These are phyloP conservation scores for Leucogyrophana mollusca DNA, from an alignment of 768 basidiomycete genomes.

Conservation along the genomic window DNA sequence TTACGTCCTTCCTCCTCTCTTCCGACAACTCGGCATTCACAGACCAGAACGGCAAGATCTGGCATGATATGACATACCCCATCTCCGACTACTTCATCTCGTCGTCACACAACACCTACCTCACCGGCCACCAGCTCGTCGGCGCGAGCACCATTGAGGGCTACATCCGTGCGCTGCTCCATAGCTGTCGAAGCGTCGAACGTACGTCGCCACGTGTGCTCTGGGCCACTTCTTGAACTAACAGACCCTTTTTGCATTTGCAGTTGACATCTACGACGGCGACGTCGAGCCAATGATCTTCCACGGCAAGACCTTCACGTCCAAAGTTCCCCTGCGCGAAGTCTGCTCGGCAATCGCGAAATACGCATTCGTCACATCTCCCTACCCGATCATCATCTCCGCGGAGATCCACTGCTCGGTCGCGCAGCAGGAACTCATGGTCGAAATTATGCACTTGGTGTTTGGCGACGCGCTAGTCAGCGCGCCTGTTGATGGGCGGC, in stretches of 20 bases:
- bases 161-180: constrained; percentile 88
- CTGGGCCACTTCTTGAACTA: neutral
- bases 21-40: constrained; percentile 66
- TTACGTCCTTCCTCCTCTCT: constrained; percentile 80
- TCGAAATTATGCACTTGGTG: constrained; percentile 64
- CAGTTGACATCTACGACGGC: constrained; percentile 94
- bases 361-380: constrained; percentile 89
- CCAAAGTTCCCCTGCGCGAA: constrained; percentile 77
- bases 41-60: constrained; percentile 50
- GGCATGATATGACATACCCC: constrained; percentile 88
- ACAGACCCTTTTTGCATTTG: neutral
- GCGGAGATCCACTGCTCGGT: constrained; percentile 87
- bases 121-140: constrained; percentile 82
- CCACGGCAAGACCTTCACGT: constrained; percentile 87
- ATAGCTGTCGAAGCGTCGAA: constrained; percentile 92
- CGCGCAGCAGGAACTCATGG: constrained; percentile 78
- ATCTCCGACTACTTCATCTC: constrained; percentile 87
- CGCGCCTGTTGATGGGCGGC: constrained; percentile 45
- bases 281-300: constrained; percentile 82
- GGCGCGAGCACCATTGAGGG: constrained; percentile 90
- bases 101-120: constrained; percentile 91
- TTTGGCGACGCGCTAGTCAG: constrained; percentile 57
- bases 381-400: constrained; percentile 90
- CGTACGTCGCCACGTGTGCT: constrained; percentile 45
- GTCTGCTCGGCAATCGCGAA: constrained; percentile 81